These are phyloP conservation scores for Thymus quinquecostatus DNA, from an alignment of 257 asterid genomes.

Conservation along the genomic window DNA sequence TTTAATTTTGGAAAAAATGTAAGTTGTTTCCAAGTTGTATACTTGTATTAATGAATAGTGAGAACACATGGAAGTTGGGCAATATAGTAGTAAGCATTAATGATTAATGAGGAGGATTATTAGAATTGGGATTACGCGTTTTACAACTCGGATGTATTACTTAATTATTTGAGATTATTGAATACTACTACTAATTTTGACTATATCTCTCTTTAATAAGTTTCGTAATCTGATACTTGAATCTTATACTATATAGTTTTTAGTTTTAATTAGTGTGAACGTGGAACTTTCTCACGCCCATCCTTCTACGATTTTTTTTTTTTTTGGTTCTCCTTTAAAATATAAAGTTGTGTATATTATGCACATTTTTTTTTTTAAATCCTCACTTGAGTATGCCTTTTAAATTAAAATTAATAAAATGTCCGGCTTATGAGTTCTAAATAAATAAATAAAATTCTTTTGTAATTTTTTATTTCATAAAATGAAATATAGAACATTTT, in stretches of 20 bases:
- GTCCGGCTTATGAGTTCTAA: too few species aligned
- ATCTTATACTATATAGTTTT: background rate
- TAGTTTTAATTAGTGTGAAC: background rate
- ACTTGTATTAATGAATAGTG: background rate
- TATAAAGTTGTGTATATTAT: background rate
- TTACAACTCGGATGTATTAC: conserved; percentile 1
- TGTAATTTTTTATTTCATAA: too few species aligned
- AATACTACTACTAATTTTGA: background rate
- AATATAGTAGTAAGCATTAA: background rate
- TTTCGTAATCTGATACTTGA: background rate
- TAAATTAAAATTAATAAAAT: too few species aligned
- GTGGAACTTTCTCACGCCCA: conserved; percentile 2
- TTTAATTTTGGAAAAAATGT: too few species aligned
- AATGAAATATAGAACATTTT: too few species aligned
- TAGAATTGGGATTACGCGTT: conserved; percentile 31
- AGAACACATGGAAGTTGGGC: background rate
- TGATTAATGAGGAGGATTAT: conserved; percentile 12
- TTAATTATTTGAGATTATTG: too few species aligned
- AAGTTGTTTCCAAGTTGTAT: too few species aligned
- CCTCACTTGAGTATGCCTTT: background rate
- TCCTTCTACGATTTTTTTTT: background rate
- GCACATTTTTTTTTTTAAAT: background rate
- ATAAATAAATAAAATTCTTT: too few species aligned
- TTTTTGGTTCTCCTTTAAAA: background rate
- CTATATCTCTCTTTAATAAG: background rate